Evolutionary conservation across 2,329 filamentous ascomycete genomes (phyloP).

Genomic region (Sclerotinia trifoliorum): DNA sequence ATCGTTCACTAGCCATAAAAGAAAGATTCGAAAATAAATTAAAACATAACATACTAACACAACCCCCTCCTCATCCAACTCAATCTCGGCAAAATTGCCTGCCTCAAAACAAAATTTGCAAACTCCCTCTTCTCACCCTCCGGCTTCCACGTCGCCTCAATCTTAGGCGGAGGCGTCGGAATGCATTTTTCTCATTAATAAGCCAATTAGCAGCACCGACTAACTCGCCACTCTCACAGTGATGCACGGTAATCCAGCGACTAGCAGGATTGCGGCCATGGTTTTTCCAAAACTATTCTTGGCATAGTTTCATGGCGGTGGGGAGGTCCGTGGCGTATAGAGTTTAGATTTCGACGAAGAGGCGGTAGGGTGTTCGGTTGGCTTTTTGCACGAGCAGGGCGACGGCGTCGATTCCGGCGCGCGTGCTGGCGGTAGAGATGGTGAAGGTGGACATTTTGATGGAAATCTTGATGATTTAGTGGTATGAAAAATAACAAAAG

Average conservation of each 20-base stretch:
- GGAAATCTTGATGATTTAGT: no score
- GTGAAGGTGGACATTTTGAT: slow-evolving; percentile 1
- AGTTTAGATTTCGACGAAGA: background rate
- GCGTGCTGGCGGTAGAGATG: background rate
- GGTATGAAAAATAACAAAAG: no score
- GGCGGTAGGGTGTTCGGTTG: slow-evolving; percentile 3
- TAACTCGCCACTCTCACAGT: background rate
- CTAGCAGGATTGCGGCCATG: background rate
- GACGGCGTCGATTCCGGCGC: background rate
- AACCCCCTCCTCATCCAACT: background rate
- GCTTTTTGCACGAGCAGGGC: slow-evolving; percentile 4
- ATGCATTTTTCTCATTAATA: slow-evolving; percentile 7
- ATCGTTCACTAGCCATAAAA: background rate
- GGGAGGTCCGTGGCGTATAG: background rate
- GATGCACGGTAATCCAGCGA: slow-evolving; percentile 1
- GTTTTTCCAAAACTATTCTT: slow-evolving; percentile 1
- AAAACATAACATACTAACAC: background rate
- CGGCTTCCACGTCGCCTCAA: slow-evolving; percentile 6
- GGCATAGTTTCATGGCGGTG: background rate
- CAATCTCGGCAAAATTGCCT: background rate
- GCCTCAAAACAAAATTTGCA: slow-evolving; percentile 2
- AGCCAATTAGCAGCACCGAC: slow-evolving; percentile 1
- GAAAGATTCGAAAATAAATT: background rate
- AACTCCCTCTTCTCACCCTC: slow-evolving; percentile 3
- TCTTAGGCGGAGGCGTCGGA: background rate